Evolutionary conservation across 192 early-diverging fungal genomes (phyloP).

Genomic region (Endogone sp.): DNA sequence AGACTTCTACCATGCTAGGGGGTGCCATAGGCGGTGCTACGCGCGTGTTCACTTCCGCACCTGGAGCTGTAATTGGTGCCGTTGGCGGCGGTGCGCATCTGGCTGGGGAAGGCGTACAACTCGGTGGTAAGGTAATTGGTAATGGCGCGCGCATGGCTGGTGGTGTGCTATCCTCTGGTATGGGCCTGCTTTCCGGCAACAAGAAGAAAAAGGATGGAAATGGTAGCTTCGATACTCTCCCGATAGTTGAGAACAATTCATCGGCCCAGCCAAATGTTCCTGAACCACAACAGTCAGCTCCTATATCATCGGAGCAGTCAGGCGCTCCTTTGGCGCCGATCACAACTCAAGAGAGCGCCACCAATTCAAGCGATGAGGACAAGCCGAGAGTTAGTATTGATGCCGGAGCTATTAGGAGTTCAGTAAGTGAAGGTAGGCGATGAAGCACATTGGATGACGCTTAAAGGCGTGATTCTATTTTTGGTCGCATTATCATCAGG

Average conservation of each 20-base stretch:
- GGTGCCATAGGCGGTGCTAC: conserved; percentile 26
- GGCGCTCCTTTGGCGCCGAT: conserved; percentile 3
- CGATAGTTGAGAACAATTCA: neutral
- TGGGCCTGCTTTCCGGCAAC: conserved; percentile 27
- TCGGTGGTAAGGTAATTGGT: conserved; percentile 26
- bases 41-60: conserved; percentile 48
- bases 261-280: neutral
- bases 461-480: too few relatives aligned
- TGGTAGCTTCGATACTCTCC: conserved; percentile 1
- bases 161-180: conserved; percentile 25
- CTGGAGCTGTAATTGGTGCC: conserved; percentile 49
- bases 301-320: neutral
- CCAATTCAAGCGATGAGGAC: neutral
- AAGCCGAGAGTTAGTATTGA: neutral
- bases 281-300: neutral
- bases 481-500: too few relatives aligned
- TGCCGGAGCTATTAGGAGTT: too few relatives aligned
- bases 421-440: too few relatives aligned
- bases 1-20: conserved; percentile 15
- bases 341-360: conserved; percentile 9
- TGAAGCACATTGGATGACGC: too few relatives aligned
- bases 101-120: conserved; percentile 38
- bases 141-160: conserved; percentile 17
- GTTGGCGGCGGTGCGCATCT: conserved; percentile 50
- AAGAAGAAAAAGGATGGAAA: conserved; percentile 20